Percentiles rank a stretch among this genome's conserved stretches.
Evolutionary conservation across 2,329 filamentous ascomycete genomes (phyloP).

Genomic region (Alternaria conjuncta): DNA sequence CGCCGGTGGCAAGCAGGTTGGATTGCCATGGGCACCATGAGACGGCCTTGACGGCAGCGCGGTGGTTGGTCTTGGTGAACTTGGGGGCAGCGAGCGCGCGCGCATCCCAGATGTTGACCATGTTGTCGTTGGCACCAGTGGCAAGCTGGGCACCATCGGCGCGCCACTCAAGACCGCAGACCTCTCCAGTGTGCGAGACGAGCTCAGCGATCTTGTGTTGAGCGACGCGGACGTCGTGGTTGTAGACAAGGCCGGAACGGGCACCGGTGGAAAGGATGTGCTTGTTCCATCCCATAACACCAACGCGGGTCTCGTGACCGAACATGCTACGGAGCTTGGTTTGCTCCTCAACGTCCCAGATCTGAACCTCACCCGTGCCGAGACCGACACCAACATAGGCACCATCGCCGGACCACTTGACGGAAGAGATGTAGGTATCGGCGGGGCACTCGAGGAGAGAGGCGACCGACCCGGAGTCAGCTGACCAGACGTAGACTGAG

Average conservation of each 20-base stretch:
- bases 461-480: constrained; percentile 87
- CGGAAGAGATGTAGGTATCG: constrained; percentile 96
- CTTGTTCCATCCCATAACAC: constrained; percentile 99
- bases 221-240: constrained; percentile 97
- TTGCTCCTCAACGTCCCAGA: constrained; percentile 96
- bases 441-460: constrained; percentile 85
- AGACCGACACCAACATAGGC: constrained; percentile 96
- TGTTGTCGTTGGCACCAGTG: constrained; percentile 97
- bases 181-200: constrained; percentile 94
- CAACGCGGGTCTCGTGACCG: constrained; percentile 93
- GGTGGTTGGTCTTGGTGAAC: constrained; percentile 99
- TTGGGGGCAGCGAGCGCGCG: constrained; percentile 92
- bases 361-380: constrained; percentile 95
- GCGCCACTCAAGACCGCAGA: constrained; percentile 97
- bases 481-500: constrained; percentile 98
- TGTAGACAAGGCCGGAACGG: constrained; percentile 92
- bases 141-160: constrained; percentile 95
- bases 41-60: constrained; percentile 96
- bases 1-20: constrained; percentile 94
- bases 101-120: constrained; percentile 99
- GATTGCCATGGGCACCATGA: constrained; percentile 99
- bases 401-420: constrained; percentile 98
- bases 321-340: constrained; percentile 98
- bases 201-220: constrained; percentile 99
- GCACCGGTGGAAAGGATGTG: constrained; percentile 94